Conservation (phyloP, 169 alveolate genomes). For the Miamiensis avidus region DNA sequence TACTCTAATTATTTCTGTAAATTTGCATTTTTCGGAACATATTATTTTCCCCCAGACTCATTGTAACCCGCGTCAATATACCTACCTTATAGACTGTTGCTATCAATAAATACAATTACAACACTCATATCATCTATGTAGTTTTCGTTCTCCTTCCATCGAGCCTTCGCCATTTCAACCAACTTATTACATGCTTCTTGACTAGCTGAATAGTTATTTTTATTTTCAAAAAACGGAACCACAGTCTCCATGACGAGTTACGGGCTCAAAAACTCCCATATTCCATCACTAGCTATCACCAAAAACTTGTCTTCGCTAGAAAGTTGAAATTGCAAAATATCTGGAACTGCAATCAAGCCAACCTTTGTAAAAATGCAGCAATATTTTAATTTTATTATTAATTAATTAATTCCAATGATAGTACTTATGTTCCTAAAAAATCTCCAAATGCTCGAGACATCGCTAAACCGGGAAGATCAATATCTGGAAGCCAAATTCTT, state of each 20-base stretch:
- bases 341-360: constrained; percentile 73
- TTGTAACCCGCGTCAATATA: no score
- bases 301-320: constrained; percentile 54
- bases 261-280: constrained; percentile 66
- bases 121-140: constrained; percentile 82
- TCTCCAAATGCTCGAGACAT: constrained; percentile 82
- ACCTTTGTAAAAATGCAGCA: constrained; percentile 5
- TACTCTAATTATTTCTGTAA: no score
- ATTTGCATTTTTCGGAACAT: no score
- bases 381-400: no score
- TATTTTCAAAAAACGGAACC: constrained; percentile 50
- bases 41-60: no score
- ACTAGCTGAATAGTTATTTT: constrained; percentile 26
- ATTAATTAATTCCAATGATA: no score
- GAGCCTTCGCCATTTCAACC: constrained; percentile 45
- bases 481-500: constrained; percentile 74
- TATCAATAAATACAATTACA: constrained; percentile 50
- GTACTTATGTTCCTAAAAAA: constrained; percentile 53
- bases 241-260: constrained; percentile 53
- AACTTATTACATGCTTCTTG: constrained; percentile 59
- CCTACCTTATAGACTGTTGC: no score
- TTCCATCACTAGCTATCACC: constrained; percentile 73
- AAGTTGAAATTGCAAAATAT: constrained; percentile 45
- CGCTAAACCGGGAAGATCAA: constrained; percentile 79
- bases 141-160: constrained; percentile 62